Conservation (phyloP, 768 basidiomycete genomes). For the Clitopilus passeckerianus region DNA sequence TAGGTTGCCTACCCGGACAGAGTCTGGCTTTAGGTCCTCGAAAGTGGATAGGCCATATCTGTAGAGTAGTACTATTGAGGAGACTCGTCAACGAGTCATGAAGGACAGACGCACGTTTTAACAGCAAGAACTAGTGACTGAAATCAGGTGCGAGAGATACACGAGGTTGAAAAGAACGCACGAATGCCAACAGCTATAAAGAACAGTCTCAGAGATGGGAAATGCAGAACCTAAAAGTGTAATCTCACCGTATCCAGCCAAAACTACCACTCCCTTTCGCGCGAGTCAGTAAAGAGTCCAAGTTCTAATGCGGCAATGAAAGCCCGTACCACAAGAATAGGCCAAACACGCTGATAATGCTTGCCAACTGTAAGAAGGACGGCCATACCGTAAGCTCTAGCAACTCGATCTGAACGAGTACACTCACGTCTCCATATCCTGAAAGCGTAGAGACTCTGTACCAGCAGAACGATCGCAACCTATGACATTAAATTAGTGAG, state of each 20-base stretch:
- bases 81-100: background rate
- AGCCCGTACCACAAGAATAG: constrained; percentile 3
- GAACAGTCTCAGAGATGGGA: background rate
- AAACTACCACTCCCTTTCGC: constrained; percentile 1
- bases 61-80: background rate
- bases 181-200: constrained; percentile 8
- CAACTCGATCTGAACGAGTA: background rate
- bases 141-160: background rate
- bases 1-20: constrained; percentile 3
- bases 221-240: background rate
- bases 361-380: background rate
- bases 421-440: constrained; percentile 18
- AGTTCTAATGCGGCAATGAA: background rate
- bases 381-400: background rate
- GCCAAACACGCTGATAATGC: constrained; percentile 3
- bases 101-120: constrained; percentile 3
- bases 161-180: background rate
- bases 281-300: background rate
- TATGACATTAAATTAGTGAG: background rate
- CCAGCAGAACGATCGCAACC: constrained; percentile 14
- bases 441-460: constrained; percentile 14
- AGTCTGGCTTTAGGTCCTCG: background rate
- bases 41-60: constrained; percentile 3
- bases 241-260: constrained; percentile 7
- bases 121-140: constrained; percentile 8